Evolutionary conservation across 352 stramenopile species (phyloP), one percentile per base, ranked within the genome.

Genomic region (Globisporangium nunn): DNA sequence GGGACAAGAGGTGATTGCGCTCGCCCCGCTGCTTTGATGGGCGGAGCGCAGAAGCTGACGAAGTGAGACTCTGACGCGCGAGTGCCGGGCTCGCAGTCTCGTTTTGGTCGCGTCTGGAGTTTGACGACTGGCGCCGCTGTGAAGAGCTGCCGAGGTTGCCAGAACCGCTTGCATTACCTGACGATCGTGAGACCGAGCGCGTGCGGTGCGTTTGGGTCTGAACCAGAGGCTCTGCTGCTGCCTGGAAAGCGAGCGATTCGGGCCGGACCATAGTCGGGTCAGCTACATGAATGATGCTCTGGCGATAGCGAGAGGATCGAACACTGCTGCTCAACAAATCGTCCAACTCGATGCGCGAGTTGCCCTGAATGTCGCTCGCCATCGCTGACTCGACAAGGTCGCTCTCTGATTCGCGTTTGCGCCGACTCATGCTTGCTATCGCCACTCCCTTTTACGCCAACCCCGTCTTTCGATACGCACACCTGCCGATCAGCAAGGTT

Each of bases 41-140:
- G 2, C 76, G 70, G 12, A 76, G 56, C 2, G 68, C 66, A 1
- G 76, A 85, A 0, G 72, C 74, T 0, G 76, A 87, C 6, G 76
- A 80, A 0, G 68, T 78, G 29, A 87, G 59, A 15, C 47, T 59
- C 33, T 59, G 52, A 1, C 52, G 58, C 15, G 58, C 52, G 5
- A 59, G 18, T 11, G 46, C 45, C 14, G 37, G 43, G 3, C 18
- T 18, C 2, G 31, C 30, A 7, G 52, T 15, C 12, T 58, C 50
- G 0, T 11, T 43, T 23, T 7, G 41, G 4, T 62, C 57, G 18
- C 57, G 50, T 31, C 57, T 62, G 11, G 50, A 8, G 3, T 44
- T 58, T 28, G 50, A 53, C 3, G 50, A 48, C 31, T 47, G 33
- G 7, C 33, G 50, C 5, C 43, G 41, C 0, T 40, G 5, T 4